Evolutionary conservation across 306 rosid species (phyloP).

Genomic region (Malus orientalis): DNA sequence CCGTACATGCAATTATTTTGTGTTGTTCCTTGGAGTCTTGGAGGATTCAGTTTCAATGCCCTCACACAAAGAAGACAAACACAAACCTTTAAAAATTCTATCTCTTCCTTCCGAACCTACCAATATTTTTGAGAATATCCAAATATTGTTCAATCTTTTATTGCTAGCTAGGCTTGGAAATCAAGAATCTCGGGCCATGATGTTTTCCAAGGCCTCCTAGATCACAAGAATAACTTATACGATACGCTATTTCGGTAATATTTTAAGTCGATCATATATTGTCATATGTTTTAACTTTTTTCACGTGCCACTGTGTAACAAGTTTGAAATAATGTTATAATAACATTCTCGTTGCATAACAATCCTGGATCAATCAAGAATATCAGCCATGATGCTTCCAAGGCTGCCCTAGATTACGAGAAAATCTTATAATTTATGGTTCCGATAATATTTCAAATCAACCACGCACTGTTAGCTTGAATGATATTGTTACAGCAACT

Average conservation of each 20-base stretch:
- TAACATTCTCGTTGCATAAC: not conserved
- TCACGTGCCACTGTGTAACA: too few relatives aligned
- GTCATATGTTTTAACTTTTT: not conserved
- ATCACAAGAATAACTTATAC: not conserved
- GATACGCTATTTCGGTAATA: too few relatives aligned
- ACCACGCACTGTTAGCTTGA: not conserved
- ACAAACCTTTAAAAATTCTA: constrained; percentile 4
- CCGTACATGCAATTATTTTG: constrained; percentile 3
- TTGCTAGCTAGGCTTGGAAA: constrained; percentile 13
- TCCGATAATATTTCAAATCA: too few relatives aligned
- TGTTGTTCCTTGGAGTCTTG: constrained; percentile 20
- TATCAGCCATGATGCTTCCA: not conserved
- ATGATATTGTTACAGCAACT: not conserved
- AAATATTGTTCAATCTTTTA: not conserved
- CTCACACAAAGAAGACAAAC: constrained; percentile 18
- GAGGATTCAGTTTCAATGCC: constrained; percentile 14
- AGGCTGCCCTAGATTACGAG: not conserved
- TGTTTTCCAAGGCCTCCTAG: not conserved
- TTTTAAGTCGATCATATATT: not conserved
- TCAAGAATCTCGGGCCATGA: constrained; percentile 9
- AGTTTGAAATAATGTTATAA: too few relatives aligned
- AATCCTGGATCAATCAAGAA: not conserved
- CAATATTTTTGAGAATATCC: not conserved
- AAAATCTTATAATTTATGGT: too few relatives aligned
- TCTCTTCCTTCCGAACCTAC: not conserved